Conservation (phyloP, 345 rosid species). For the Orychophragmus violaceus region DNA sequence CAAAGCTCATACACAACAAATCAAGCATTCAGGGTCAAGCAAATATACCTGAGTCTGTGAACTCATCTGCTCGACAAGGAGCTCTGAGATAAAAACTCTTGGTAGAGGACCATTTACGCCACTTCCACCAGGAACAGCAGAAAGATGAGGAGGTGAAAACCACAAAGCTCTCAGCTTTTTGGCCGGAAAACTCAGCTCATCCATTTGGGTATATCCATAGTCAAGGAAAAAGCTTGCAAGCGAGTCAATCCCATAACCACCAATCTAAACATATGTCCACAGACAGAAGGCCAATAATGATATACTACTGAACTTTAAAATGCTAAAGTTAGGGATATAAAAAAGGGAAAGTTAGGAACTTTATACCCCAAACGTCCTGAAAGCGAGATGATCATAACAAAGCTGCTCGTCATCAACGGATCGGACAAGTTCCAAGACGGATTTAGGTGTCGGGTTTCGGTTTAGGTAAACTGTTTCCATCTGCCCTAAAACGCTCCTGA, state of each 20-base stretch:
- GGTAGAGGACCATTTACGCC: slow-evolving; percentile 78
- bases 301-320: neutral
- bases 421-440: slow-evolving; percentile 62
- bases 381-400: slow-evolving; percentile 90
- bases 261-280: slow-evolving; percentile 34
- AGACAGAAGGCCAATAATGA: neutral
- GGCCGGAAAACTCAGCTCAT: slow-evolving; percentile 83
- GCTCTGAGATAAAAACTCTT: slow-evolving; percentile 86
- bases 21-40: neutral
- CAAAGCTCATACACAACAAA: neutral
- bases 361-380: slow-evolving; percentile 86
- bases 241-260: slow-evolving; percentile 77
- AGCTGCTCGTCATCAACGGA: slow-evolving; percentile 46
- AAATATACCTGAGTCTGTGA: slow-evolving; percentile 56
- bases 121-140: slow-evolving; percentile 35
- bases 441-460: slow-evolving; percentile 81
- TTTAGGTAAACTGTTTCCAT: slow-evolving; percentile 69
- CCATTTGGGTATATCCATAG: slow-evolving; percentile 65
- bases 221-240: slow-evolving; percentile 75
- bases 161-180: slow-evolving; percentile 87
- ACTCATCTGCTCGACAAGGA: slow-evolving; percentile 74
- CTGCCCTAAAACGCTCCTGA: slow-evolving; percentile 57
- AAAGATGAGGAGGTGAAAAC: slow-evolving; percentile 74
- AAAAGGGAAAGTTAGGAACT: neutral
- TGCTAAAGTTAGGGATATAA: neutral